phyloP scores from a whole-genome alignment of 331 rosid species.

The Dryas integrifolia region DNA sequence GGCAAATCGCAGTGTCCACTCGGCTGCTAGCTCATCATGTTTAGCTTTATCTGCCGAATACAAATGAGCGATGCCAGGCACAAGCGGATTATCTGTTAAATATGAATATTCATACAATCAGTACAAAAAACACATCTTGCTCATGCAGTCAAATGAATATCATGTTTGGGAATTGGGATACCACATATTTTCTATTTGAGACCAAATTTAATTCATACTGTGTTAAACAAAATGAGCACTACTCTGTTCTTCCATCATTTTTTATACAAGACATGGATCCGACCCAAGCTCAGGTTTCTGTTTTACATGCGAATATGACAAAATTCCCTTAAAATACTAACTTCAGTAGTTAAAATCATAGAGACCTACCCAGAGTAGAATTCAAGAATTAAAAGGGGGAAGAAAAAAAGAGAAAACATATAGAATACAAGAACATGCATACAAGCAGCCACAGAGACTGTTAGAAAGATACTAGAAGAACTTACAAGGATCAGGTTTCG shows the following conservation, averaged over 20 bases:
- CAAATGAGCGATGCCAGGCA: conserved; percentile 69
- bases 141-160: not conserved
- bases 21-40: conserved; percentile 72
- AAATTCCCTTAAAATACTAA: not conserved
- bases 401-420: not conserved
- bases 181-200: not conserved
- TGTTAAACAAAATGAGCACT: not conserved
- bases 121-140: conserved; percentile 1
- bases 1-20: conserved; percentile 87
- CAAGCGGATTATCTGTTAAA: conserved; percentile 62
- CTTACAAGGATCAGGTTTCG: conserved; percentile 81
- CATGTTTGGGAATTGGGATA: not conserved
- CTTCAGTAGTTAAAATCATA: not conserved
- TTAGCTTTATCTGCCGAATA: conserved; percentile 68
- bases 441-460: not conserved
- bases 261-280: not conserved
- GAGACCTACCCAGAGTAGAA: not conserved
- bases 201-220: not conserved
- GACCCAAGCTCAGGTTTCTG: not conserved
- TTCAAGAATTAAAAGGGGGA: too few relatives aligned
- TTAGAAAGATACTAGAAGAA: conserved; percentile 22
- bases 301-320: not conserved
- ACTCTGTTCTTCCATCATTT: not conserved
- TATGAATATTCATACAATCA: conserved; percentile 1
- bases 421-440: not conserved